Base-by-base conservation (phyloP, 306 rosid genomes). In the Myrica gale region DNA sequence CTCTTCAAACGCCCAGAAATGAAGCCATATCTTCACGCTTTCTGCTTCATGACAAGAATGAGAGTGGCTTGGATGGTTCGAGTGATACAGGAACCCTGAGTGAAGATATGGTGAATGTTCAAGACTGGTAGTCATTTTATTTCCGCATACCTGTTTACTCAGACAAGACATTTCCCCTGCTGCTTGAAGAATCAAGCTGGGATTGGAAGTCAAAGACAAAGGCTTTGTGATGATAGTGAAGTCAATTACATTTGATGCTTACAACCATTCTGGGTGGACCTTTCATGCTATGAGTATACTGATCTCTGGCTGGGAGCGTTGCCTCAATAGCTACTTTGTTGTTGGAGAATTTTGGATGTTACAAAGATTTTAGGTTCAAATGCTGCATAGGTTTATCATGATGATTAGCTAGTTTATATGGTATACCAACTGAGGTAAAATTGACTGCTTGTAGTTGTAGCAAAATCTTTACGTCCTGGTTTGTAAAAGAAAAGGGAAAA, bases 61-160 rank as follows among this genome's bases (percentile, higher is more conserved):
- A 78, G 47, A 72, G 68, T 65, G 77, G 76, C 58, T 72, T 37
- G 12, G 69, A 84, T 51, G 84, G 58, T 73, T 78, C 74, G 5
- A 75, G 74, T 73, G 76, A 72, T 0, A 48, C 58, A 70, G 86
- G 85, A 77, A 42, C 74, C 75, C 61, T 46, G 61, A 76, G 81
- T 62, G 72, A 84, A 78, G 75, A 79, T 74, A 71, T 75, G 45
- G 61, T 83, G 63, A 75, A 80, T 78, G 71, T 73, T 54, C 68
- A 66, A 20, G 79, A 76, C 68, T 43, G 60, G 63, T 70, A 83
- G 10, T 79, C 89, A 72, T 82, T 82, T 60, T 77, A 72, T 77
- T 85, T 62, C 67, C 86, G 68, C 9, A 32, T 79, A 73, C 69
- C 84, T 39, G 55, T 76, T 81, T 79, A 78, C 69, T 81, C 82